Base-by-base conservation (phyloP, 805 yeast genomes). In the Starmerella tilneyi region DNA sequence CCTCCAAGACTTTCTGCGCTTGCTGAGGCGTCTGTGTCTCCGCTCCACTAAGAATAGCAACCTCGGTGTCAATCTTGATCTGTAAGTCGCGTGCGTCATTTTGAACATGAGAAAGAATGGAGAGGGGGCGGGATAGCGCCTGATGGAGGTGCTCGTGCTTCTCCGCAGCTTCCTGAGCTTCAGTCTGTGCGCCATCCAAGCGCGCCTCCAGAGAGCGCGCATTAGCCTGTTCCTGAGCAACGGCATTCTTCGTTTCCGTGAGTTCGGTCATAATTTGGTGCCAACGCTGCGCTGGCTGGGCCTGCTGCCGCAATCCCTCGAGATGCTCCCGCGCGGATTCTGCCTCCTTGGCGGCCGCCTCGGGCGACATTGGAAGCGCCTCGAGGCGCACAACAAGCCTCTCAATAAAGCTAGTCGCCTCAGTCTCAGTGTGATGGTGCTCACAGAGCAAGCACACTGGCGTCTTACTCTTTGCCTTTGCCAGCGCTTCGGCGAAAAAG, bases 391-490 rank as follows among this genome's bases (percentile, higher is more conserved):
- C 59, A 31, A 62, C 59, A 2, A 60, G 41, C 9, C 48, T 46
- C 5, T 19, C 43, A 11, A 53, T 36, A 28, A 63, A 56, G 13
- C 34, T 41, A 1, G 29, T 31, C 7, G 49, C 45, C 37, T 57
- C 61, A 2, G 57, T 61, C 1, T 57, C 56, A 13, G 72, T 73
- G 62, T 86, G 82, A 11, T 71, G 67, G 41, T 94, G 69, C 16
- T 74, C 73, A 61, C 97, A 89, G 35, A 88, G 64, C 34, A 79
- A 64, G 61, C 96, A 89, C 39, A 74, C 68, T 9, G 77, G 70
- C 8, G 72, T 69, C 11, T 31, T 30, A 4, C 59, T 56, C 22
- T 74, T 63, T 0, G 94, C 92, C 32, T 73, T 61, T 24, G 75
- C 72, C 9, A 82, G 62, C 0, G 96, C 96, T 35, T 74, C 75